Base-by-base conservation (phyloP, 176 grass and related monocot genomes). In the Hyparrhenia diplandra region DNA sequence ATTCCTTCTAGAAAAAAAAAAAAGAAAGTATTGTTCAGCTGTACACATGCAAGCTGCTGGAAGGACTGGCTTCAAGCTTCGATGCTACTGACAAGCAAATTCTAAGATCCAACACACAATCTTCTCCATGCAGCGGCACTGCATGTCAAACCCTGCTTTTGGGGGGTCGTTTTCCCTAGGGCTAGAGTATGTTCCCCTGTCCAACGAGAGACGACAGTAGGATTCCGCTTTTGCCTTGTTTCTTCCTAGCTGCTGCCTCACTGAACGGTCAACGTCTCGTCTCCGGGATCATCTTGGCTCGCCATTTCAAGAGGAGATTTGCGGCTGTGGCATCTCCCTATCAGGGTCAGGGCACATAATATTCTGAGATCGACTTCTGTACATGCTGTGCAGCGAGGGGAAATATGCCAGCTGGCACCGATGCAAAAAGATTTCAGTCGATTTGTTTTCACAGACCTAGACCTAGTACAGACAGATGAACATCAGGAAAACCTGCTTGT, bases 281-380 rank as follows among this genome's bases (percentile, higher is more conserved):
- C n/a, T 32, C 4, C 4, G 14, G 14, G 31, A 52, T 80, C 42
- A 41, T 65, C 68, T 31, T 67, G 62, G 23, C 34, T 74, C 51
- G 11, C 13, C 37, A 27, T 40, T 87, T 77, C 27, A 51, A 52
- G 20, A 34, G 31, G 14, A 49, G 49, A 85, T 83, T 64, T 83
- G 80, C 42, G 41, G 40, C 80, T 60, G 31, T 49, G 40, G 5
- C 21, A 51, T 51, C 28, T 64, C 51, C 21, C 58, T 74, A 16
- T 69, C 64, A 32, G 2, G 31, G n/a, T n/a, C n/a, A 77, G 36
- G 5, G 16, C 34, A 65, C 36, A 9, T 1, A 2, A 42, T 9
- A 5, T 47, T 47, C 5, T 58, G 46, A 29, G 13, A 1, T 23
- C 31, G n/a, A n/a, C n/a, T n/a, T n/a, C n/a, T n/a, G n/a, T n/a